Conservation (phyloP, 1,284 basidiomycete species). For the Heliocybe sulcata region DNA sequence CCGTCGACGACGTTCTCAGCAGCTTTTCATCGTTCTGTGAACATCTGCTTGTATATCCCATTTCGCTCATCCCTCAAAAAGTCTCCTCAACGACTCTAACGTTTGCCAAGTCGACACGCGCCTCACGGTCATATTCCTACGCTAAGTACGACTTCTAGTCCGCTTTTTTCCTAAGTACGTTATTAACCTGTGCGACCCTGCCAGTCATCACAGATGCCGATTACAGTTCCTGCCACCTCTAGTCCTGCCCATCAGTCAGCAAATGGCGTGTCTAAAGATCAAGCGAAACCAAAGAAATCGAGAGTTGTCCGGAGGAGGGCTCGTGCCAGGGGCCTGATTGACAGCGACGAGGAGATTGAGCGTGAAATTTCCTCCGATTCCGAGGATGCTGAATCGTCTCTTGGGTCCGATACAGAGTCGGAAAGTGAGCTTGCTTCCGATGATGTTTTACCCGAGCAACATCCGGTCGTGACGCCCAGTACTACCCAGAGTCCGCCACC, state of each 20-base stretch:
- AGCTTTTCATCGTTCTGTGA: slow-evolving; percentile 3
- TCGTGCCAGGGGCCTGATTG: slow-evolving; percentile 43
- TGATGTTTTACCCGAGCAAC: slow-evolving; percentile 41
- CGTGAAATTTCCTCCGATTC: slow-evolving; percentile 63
- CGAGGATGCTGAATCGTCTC: slow-evolving; percentile 47
- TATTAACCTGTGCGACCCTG: not conserved
- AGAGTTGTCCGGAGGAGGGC: slow-evolving; percentile 41
- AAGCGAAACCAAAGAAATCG: slow-evolving; percentile 21
- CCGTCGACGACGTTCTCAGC: slow-evolving; percentile 12
- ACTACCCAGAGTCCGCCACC: slow-evolving; percentile 53
- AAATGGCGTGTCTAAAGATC: not conserved
- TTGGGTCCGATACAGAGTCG: slow-evolving; percentile 56
- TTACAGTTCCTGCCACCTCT: not conserved
- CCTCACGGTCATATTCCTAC: not conserved
- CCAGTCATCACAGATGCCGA: not conserved
- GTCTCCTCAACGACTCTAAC: not conserved
- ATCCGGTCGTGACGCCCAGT: slow-evolving; percentile 51
- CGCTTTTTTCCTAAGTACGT: not conserved
- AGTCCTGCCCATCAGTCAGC: not conserved
- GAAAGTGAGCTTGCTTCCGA: slow-evolving; percentile 60
- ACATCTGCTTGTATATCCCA: not conserved
- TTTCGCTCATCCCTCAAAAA: not conserved
- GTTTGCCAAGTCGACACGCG: not conserved
- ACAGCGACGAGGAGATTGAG: slow-evolving; percentile 70
- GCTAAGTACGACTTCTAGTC: not conserved